Percentiles rank a stretch among this genome's conserved stretches.
Conservation (phyloP, 208 protist species). For the Trypanosomatidae sp. region DNA sequence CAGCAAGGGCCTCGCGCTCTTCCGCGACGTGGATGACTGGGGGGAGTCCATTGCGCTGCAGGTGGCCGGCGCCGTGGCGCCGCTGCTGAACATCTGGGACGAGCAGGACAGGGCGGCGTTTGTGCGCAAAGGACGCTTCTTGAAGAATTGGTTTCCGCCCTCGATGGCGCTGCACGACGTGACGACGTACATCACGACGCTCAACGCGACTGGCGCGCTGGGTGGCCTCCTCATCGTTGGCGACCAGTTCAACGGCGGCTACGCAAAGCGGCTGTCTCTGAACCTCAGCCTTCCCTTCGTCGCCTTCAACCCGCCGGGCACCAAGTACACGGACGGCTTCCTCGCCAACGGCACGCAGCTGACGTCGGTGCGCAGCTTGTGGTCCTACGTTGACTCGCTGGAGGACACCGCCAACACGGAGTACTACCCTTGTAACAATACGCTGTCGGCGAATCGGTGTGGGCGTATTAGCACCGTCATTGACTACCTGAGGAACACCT, state of each 20-base stretch:
- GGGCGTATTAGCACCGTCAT: conserved; percentile 70
- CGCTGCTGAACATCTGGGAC: conserved; percentile 75
- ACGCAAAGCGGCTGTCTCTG: too few relatives aligned
- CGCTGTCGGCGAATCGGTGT: conserved; percentile 55
- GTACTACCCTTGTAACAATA: conserved; percentile 52
- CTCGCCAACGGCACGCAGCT: conserved; percentile 55
- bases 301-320: conserved; percentile 82
- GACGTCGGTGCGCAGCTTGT: conserved; percentile 53
- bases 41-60: conserved; percentile 74
- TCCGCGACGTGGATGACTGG: conserved; percentile 83
- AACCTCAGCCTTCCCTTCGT: too few relatives aligned
- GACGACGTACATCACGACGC: conserved; percentile 39
- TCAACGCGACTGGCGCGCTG: too few relatives aligned
- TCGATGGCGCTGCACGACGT: conserved; percentile 56
- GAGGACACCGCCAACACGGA: conserved; percentile 61
- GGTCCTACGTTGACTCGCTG: conserved; percentile 83
- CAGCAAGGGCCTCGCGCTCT: conserved; percentile 67
- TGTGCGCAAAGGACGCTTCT: conserved; percentile 59
- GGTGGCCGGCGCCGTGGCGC: conserved; percentile 59
- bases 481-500: conserved; percentile 42
- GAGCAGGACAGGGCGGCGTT: conserved; percentile 53
- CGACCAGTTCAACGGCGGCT: conserved; percentile 92
- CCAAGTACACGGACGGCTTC: conserved; percentile 41
- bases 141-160: conserved; percentile 68
- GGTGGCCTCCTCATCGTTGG: too few relatives aligned